Conservation (phyloP, 805 yeast genomes). For the Kluyveromyces lactis region DNA sequence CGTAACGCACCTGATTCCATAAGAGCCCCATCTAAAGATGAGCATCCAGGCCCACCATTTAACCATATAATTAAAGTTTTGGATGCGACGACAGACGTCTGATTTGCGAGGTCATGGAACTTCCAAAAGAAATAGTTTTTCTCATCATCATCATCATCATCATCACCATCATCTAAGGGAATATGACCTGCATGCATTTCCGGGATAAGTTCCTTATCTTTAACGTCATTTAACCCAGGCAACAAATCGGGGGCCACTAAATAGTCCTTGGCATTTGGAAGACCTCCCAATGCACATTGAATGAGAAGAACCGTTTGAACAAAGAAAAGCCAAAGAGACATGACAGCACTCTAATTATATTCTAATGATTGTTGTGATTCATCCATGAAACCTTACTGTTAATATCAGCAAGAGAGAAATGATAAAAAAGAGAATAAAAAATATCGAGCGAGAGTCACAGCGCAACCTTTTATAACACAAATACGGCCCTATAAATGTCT, state of each 20-base stretch:
- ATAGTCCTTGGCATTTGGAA: constrained; percentile 10
- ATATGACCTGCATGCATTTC: constrained; percentile 61
- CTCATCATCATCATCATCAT: constrained; percentile 41
- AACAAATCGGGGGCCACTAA: constrained; percentile 21
- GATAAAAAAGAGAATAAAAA: too few relatives aligned
- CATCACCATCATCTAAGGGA: constrained; percentile 33
- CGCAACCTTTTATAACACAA: too few relatives aligned
- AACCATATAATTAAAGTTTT: constrained; percentile 71
- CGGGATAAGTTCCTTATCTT: constrained; percentile 17
- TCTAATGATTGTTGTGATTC: too few relatives aligned
- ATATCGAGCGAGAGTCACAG: too few relatives aligned
- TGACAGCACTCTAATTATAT: too few relatives aligned
- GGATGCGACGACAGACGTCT: constrained; percentile 17
- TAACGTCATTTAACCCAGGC: constrained; percentile 21
- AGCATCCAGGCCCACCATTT: constrained; percentile 98
- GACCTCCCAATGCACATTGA: neutral
- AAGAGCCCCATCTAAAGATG: constrained; percentile 94
- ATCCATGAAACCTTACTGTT: too few relatives aligned
- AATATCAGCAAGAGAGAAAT: too few relatives aligned
- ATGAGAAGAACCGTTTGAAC: too few relatives aligned
- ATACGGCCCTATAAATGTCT: too few relatives aligned
- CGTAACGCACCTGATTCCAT: constrained; percentile 90
- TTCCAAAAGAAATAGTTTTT: constrained; percentile 76
- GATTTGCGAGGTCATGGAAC: constrained; percentile 31
- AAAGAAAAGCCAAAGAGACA: too few relatives aligned